These are phyloP conservation scores for Acephala macrosclerotiorum DNA, from an alignment of 2,329 filamentous ascomycete genomes.

Conservation along the genomic window DNA sequence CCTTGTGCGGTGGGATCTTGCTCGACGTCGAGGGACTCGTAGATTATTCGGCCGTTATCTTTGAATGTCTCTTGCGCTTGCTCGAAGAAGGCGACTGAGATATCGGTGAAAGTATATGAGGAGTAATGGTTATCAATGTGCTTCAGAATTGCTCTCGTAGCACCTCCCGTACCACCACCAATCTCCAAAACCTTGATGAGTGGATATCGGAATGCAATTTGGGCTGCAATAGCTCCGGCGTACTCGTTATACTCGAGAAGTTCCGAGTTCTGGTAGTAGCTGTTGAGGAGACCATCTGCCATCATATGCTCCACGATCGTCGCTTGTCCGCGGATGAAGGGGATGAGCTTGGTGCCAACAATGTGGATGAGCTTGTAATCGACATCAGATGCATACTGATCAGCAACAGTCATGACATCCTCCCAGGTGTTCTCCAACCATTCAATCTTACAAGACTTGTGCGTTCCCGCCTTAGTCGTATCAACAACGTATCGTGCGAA, in stretches of 20 bases:
- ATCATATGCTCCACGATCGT: conserved; percentile 37
- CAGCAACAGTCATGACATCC: conserved; percentile 14
- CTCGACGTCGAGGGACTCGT: conserved; percentile 41
- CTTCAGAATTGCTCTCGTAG: conserved; percentile 48
- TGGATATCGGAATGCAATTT: conserved; percentile 44
- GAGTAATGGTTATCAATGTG: conserved; percentile 44
- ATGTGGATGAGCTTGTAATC: conserved; percentile 30
- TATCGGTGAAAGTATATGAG: conserved; percentile 56
- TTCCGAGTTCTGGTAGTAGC: conserved; percentile 32
- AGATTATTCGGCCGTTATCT: conserved; percentile 31
- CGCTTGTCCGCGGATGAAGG: conserved; percentile 29
- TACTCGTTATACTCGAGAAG: conserved; percentile 22
- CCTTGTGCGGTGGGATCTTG: conserved; percentile 30
- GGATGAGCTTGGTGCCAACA: conserved; percentile 33
- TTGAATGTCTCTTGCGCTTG: conserved; percentile 41
- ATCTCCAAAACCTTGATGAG: conserved; percentile 41
- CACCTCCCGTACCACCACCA: conserved; percentile 53
- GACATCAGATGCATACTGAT: conserved; percentile 20
- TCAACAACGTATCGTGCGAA: conserved; percentile 25
- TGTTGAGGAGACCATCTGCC: conserved; percentile 30
- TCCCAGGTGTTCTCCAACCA: conserved; percentile 26
- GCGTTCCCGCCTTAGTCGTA: conserved; percentile 20
- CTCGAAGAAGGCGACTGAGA: conserved; percentile 51
- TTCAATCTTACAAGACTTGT: conserved; percentile 27
- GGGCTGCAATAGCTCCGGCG: conserved; percentile 22